A percentile compares a stretch with the other conserved stretches of the same genome.
phyloP scores from a whole-genome alignment of 1,284 basidiomycete species.

The Apiotrichum domesticum region DNA sequence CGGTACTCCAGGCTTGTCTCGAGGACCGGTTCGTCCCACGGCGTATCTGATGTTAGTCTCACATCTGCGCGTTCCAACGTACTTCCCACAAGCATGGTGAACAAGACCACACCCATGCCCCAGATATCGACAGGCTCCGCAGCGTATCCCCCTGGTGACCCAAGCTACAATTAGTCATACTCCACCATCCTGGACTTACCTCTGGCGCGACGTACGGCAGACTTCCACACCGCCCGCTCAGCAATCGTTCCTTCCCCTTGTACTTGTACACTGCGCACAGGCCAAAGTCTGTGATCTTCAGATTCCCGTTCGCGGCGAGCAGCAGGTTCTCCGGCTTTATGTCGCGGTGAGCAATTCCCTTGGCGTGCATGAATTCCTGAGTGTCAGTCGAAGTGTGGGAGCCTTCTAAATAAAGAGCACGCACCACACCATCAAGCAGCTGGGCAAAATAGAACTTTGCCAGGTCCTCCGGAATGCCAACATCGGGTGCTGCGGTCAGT shows the following conservation, averaged over 20 bases:
- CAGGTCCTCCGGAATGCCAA: constrained; percentile 79
- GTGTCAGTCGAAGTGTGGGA: too few relatives aligned
- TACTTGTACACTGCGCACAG: constrained; percentile 86
- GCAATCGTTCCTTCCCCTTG: constrained; percentile 71
- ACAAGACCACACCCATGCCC: constrained; percentile 94
- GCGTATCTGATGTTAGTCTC: constrained; percentile 62
- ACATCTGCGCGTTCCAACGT: constrained; percentile 41
- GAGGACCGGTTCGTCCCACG: constrained; percentile 90
- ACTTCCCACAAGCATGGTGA: constrained; percentile 88
- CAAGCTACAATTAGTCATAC: constrained; percentile 22
- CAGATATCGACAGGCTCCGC: constrained; percentile 94
- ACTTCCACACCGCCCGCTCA: constrained; percentile 84
- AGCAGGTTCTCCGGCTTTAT: constrained; percentile 94
- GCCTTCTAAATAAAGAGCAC: constrained; percentile 7
- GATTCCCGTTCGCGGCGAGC: constrained; percentile 63
- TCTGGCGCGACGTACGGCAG: constrained; percentile 93
- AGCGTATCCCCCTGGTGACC: constrained; percentile 56
- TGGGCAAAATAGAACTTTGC: constrained; percentile 90
- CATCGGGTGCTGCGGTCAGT: constrained; percentile 61
- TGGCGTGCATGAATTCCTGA: constrained; percentile 73
- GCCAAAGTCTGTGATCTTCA: constrained; percentile 95
- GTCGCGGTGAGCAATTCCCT: constrained; percentile 93
- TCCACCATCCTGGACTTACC: constrained; percentile 48
- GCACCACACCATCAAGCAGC: constrained; percentile 65
- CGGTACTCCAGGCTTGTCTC: constrained; percentile 67